These are phyloP conservation scores for Filobasidium wieringae DNA, from an alignment of 768 basidiomycete species.

Conservation along the genomic window DNA sequence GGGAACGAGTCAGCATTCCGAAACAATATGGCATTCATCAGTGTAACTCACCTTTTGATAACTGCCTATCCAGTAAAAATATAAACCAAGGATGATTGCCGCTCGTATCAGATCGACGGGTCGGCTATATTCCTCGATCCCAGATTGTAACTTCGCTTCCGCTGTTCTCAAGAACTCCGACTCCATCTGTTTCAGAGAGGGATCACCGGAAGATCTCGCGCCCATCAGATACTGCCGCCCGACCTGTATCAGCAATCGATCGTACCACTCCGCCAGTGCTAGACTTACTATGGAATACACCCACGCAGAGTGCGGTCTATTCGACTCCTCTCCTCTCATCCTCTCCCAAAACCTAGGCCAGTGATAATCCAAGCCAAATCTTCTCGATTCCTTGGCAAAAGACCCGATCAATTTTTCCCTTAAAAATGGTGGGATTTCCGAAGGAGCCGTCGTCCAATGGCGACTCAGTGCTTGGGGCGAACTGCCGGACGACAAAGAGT, in stretches of 20 bases:
- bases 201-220: conserved; percentile 5
- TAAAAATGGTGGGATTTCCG: not conserved
- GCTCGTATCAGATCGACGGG: not conserved
- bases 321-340: conserved; percentile 8
- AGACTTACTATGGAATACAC: conserved; percentile 16
- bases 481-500: no score
- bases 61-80: not conserved
- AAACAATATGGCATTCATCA: no score
- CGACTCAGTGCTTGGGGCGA: no score
- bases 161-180: conserved; percentile 13
- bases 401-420: not conserved
- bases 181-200: conserved; percentile 7
- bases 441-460: not conserved
- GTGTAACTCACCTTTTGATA: conserved; percentile 2
- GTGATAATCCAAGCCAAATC: conserved; percentile 1
- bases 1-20: conserved; percentile 7
- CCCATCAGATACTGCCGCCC: conserved; percentile 11
- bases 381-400: not conserved
- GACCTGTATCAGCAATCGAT: not conserved
- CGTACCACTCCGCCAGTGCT: no score
- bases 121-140: not conserved
- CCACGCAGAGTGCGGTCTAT: conserved; percentile 18
- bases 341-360: conserved; percentile 15
- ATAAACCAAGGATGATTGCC: not conserved
- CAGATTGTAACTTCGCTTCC: conserved; percentile 7